Base-by-base conservation (phyloP, 257 asterid species). In the Forsythia suspensa region DNA sequence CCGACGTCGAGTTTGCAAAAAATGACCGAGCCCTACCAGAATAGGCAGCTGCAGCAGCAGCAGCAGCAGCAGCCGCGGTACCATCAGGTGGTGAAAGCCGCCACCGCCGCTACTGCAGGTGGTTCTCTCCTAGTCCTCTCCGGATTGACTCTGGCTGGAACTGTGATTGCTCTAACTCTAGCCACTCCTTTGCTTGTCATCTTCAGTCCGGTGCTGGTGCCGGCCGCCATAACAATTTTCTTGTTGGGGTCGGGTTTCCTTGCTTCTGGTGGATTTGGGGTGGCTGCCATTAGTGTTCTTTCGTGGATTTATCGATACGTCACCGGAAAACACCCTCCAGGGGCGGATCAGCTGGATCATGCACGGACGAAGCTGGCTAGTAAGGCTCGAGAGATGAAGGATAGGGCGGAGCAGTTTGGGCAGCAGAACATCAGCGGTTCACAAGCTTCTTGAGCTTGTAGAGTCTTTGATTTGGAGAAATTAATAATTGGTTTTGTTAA, bases 351-450 rank as follows among this genome's bases (percentile, higher is more conserved):
- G 38, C 73, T 86, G 76, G 90, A 86, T 13, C 43, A 68, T 2
- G 88, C 90, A 0, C 65, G 80, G 2, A 70, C 69, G 39, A 86
- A 70, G 79, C 41, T 86, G 71, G 84, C 80, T 36, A 8, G 36
- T 8, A 84, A 82, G 44, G 88, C 90, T 2, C 68, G 84, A 80
- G 90, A 84, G 78, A 80, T 84, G 85, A 86, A 82, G 86, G 85
- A 86, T 15, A 80, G 34, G 34, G 34, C 34, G 34, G 21, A 79
- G 83, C 85, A 3, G 85, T 13, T 48, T 6, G 20, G n/a, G n/a
- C 57, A 84, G 41, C 86, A 86, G 5, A 5, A 55, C 0, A n/a
- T n/a, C 65, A 55, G 3, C 65, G 65, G 65, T 55, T n/a, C 65
- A 55, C 65, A 55, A 55, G 65, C 29, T 55, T 55, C 29, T n/a